Base-by-base conservation (phyloP, 768 basidiomycete genomes). In the Sporobolomyces roseus region DNA sequence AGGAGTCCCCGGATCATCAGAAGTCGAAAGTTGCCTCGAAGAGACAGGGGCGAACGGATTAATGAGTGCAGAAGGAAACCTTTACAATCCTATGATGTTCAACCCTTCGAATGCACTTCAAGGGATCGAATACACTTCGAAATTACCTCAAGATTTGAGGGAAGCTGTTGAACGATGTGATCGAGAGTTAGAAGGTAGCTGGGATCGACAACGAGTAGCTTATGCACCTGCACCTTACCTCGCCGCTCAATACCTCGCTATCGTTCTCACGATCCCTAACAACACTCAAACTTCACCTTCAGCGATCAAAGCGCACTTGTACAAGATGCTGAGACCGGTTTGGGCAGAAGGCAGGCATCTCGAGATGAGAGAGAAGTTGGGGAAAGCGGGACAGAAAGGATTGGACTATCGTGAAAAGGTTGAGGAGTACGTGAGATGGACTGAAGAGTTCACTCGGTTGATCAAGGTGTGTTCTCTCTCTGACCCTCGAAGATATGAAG, bases 51-150 rank as follows among this genome's bases (percentile, higher is more conserved):
- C 86, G 9, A 92, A 96, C 75, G 94, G 86, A 0, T 87, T 98
- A 65, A 96, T 97, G 93, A 87, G 86, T 49, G 96, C 93, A 1
- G 96, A 82, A 74, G 93, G 91, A 0, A 87, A 93, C 70, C 81
- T 99, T 0, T 96, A 96, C 77, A 97, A 99, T 75, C 88, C 90
- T 0, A 86, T 91, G 0, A 77, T 97, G 17, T 97, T 82, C 73
- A 68, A 25, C 75, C 74, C 74, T 4, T 7, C 55, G 41, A 72
- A 77, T 55, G 46, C 66, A 0, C 54, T 48, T 5, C 58, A 59
- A 25, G 73, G 61, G 5, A 46, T 50, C 6, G 29, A 35, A 4
- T 77, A 73, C 70, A 46, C 60, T 23, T 54, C 43, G 4, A 36
- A 66, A 21, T 66, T 75, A 4, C 71, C 74, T 4, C 36, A 25